A percentile compares a stretch with the other conserved stretches of the same genome.
Evolutionary conservation across 2,329 filamentous ascomycete species (phyloP).

Genomic region (Fonsecaea multimorphosa): DNA sequence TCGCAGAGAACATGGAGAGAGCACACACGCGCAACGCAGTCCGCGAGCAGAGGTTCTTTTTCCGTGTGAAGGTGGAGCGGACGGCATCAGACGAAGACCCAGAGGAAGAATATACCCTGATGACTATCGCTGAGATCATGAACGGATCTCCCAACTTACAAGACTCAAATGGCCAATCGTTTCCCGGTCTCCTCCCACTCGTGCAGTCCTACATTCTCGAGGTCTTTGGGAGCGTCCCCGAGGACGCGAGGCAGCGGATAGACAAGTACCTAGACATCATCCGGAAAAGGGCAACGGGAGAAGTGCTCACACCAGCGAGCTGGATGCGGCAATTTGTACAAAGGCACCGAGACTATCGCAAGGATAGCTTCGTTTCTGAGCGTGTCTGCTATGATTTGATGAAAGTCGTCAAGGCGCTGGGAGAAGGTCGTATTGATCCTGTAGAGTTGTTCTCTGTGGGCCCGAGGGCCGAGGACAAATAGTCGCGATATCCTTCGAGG

Average conservation of each 20-base stretch:
- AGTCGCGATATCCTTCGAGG: too few species aligned
- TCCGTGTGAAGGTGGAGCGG: slow-evolving; percentile 85
- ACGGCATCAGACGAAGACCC: slow-evolving; percentile 41
- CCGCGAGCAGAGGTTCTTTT: slow-evolving; percentile 82
- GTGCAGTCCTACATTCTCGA: slow-evolving; percentile 6
- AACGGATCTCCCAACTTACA: neutral
- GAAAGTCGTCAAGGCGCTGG: slow-evolving; percentile 77
- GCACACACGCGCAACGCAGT: slow-evolving; percentile 86
- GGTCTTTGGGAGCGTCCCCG: neutral
- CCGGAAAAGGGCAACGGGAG: slow-evolving; percentile 79
- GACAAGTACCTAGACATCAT: slow-evolving; percentile 79
- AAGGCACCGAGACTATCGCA: slow-evolving; percentile 73
- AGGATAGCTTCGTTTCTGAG: slow-evolving; percentile 81
- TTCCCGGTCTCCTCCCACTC: slow-evolving; percentile 1
- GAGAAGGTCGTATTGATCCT: slow-evolving; percentile 55
- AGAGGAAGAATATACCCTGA: slow-evolving; percentile 2
- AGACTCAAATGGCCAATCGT: neutral
- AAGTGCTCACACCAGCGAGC: slow-evolving; percentile 83
- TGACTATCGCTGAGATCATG: slow-evolving; percentile 6
- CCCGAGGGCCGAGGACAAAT: neutral
- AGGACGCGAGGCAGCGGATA: slow-evolving; percentile 39
- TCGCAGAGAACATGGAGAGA: slow-evolving; percentile 96
- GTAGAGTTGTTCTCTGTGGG: slow-evolving; percentile 53
- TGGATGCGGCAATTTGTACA: slow-evolving; percentile 90
- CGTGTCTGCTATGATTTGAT: slow-evolving; percentile 81